Base-by-base conservation (phyloP, 2,329 filamentous ascomycete species). In the Amphichorda felina region DNA sequence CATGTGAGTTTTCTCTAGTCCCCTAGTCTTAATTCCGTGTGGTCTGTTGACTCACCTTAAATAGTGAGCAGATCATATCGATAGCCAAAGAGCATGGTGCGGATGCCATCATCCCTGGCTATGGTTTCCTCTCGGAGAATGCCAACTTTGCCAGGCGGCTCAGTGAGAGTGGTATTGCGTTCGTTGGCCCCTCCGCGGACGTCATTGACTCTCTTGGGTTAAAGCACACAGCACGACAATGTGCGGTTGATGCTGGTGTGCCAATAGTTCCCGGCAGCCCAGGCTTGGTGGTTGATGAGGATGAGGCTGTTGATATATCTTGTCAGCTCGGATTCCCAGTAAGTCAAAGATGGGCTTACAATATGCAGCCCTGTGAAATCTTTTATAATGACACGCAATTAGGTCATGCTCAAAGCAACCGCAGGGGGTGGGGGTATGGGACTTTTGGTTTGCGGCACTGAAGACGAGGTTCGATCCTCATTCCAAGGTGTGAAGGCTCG, bases 21-120 rank as follows among this genome's bases (percentile, higher is more conserved):
- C n/a, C n/a, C n/a, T n/a, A n/a, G n/a, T n/a, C n/a, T n/a, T n/a
- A n/a, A n/a, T n/a, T n/a, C n/a, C n/a, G n/a, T n/a, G n/a, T n/a
- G 75, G 4, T n/a, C n/a, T n/a, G n/a, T n/a, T n/a, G 71, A 73
- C 76, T 79, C 1, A 75, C 85, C 46, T 68, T 86, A 9, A 76
- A 85, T 50, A 78, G 75, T 17, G 64, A 75, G 24, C 70, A 76
- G 26, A 68, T 73, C 26, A 53, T 79, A n/a, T 47, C 57, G 4
- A 61, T 76, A n/a, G 72, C 73, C 2, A 69, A 55, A 3, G n/a
- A n/a, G n/a, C n/a, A n/a, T n/a, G n/a, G n/a, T n/a, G n/a, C n/a
- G n/a, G 64, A 80, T 40, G 75, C 73, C 4, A 64, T 82, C 13
- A 74, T 78, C 34, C 77, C 77, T 0, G 77, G 78, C 2, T 82